A percentile compares a stretch with the other conserved stretches of the same genome.
These are phyloP conservation scores for Kodamaea kakaduensis DNA, from an alignment of 805 yeast genomes.

Conservation along the genomic window DNA sequence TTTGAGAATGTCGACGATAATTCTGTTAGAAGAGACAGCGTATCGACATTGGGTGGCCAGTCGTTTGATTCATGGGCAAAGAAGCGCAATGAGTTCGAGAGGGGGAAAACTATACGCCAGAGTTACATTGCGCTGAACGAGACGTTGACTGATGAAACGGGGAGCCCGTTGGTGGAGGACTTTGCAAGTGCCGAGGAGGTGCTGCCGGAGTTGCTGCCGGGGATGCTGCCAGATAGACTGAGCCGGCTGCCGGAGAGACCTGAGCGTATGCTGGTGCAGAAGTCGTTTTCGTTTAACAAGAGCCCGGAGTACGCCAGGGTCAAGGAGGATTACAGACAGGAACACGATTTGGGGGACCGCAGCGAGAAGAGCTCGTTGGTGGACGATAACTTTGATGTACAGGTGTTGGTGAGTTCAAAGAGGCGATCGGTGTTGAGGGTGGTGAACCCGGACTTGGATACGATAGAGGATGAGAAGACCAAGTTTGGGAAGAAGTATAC, in stretches of 20 bases:
- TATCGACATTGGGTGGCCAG: conserved; percentile 40
- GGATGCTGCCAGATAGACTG: too few relatives aligned
- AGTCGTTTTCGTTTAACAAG: conserved; percentile 20
- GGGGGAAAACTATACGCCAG: conserved; percentile 1
- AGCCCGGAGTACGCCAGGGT: conserved; percentile 5
- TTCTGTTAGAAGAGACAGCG: conserved; percentile 21
- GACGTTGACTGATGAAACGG: conserved; percentile 14
- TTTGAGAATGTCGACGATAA: conserved; percentile 4
- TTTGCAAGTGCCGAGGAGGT: background rate
- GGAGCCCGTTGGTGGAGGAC: conserved; percentile 4
- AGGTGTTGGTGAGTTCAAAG: conserved; percentile 64
- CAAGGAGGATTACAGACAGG: conserved; percentile 3
- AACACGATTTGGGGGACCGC: conserved; percentile 1
- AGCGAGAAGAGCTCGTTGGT: conserved; percentile 20
- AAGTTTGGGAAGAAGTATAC: conserved; percentile 7
- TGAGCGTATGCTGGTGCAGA: too few relatives aligned
- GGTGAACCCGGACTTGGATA: conserved; percentile 52
- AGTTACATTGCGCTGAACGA: conserved; percentile 8
- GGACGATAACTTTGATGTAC: conserved; percentile 58
- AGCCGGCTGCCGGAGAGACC: too few relatives aligned
- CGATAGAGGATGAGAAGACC: conserved; percentile 6
- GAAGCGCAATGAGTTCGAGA: conserved; percentile 46
- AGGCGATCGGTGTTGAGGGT: conserved; percentile 57
- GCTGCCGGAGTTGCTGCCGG: conserved; percentile 14
- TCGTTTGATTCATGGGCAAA: conserved; percentile 52